A percentile compares a stretch with the other conserved stretches of the same genome.
Evolutionary conservation across 2,329 filamentous ascomycete genomes (phyloP).

Genomic region (Byssochlamys sp.): DNA sequence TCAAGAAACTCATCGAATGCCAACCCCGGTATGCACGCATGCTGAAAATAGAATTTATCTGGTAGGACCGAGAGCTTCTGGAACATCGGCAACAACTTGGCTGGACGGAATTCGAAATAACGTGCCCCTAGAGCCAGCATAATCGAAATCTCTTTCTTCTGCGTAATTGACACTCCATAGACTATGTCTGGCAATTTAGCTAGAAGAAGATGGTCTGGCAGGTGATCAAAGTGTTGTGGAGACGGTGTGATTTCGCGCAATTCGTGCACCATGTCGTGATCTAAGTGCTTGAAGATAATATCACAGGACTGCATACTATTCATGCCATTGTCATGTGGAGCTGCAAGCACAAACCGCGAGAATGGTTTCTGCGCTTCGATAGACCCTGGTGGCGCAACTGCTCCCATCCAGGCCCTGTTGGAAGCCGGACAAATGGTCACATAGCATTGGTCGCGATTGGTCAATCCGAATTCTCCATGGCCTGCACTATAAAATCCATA

Average conservation of each 20-base stretch:
- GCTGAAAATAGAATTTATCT: slow-evolving; percentile 43
- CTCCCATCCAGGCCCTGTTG: slow-evolving; percentile 36
- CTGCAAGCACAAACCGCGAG: slow-evolving; percentile 36
- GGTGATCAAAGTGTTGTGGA: neutral
- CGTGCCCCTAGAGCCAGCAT: slow-evolving; percentile 41
- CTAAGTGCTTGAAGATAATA: slow-evolving; percentile 26
- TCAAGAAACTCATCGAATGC: slow-evolving; percentile 36
- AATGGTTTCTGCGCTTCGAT: slow-evolving; percentile 34
- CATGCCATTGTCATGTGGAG: slow-evolving; percentile 44
- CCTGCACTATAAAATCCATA: slow-evolving; percentile 45
- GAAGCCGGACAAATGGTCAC: slow-evolving; percentile 30
- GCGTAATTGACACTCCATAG: slow-evolving; percentile 41
- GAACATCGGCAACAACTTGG: slow-evolving; percentile 37
- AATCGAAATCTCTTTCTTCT: slow-evolving; percentile 39
- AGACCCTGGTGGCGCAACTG: slow-evolving; percentile 32
- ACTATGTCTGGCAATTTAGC: slow-evolving; percentile 36
- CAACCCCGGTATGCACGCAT: slow-evolving; percentile 44
- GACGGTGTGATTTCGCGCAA: slow-evolving; percentile 5
- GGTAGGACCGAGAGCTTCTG: slow-evolving; percentile 28
- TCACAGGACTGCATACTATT: slow-evolving; percentile 40
- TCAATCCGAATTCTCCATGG: slow-evolving; percentile 33
- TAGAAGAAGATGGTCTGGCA: slow-evolving; percentile 12
- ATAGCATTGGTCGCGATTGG: slow-evolving; percentile 38
- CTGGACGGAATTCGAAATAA: slow-evolving; percentile 46
- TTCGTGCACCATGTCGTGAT: slow-evolving; percentile 2